These are phyloP conservation scores for Trichoderma pleuroti DNA, from an alignment of 2,329 filamentous ascomycete genomes.

Conservation along the genomic window DNA sequence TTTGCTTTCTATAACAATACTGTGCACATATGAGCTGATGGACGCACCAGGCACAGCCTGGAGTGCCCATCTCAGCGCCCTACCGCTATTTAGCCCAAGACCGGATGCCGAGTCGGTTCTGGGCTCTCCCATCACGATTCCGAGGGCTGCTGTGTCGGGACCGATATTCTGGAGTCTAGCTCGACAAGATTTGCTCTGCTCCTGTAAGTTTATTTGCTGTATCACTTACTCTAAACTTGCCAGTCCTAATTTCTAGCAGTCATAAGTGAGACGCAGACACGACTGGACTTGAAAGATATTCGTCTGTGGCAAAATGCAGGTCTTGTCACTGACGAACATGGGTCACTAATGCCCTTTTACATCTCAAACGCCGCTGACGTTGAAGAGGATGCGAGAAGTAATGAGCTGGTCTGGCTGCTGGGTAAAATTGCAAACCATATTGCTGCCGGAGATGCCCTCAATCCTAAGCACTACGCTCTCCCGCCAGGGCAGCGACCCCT, in stretches of 20 bases:
- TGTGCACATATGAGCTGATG: slow-evolving; percentile 10
- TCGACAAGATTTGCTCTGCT: slow-evolving; percentile 2
- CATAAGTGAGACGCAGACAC: slow-evolving; percentile 8
- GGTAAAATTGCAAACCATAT: slow-evolving; percentile 8
- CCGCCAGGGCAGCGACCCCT: slow-evolving; percentile 1
- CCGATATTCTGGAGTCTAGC: slow-evolving; percentile 10
- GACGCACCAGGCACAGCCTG: slow-evolving; percentile 8
- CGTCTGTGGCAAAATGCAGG: slow-evolving; percentile 10
- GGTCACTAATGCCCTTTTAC: neutral
- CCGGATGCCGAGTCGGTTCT: neutral
- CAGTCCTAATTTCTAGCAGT: neutral
- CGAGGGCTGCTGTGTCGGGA: slow-evolving; percentile 1
- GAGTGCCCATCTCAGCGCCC: slow-evolving; percentile 13
- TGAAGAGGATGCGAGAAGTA: neutral
- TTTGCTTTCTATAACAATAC: slow-evolving; percentile 5
- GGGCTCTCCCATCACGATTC: slow-evolving; percentile 8
- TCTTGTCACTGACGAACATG: slow-evolving; percentile 6
- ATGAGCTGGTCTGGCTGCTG: slow-evolving; percentile 4
- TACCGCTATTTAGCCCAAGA: neutral
- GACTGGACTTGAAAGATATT: slow-evolving; percentile 5
- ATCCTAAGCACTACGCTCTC: slow-evolving; percentile 6
- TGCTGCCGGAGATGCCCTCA: slow-evolving; percentile 1
- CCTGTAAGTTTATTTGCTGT: neutral
- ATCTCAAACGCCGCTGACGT: slow-evolving; percentile 4
- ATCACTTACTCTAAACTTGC: too few species aligned